Evolutionary conservation across 495 filamentous ascomycete species (phyloP).

Genomic region (Penicillium steckii): DNA sequence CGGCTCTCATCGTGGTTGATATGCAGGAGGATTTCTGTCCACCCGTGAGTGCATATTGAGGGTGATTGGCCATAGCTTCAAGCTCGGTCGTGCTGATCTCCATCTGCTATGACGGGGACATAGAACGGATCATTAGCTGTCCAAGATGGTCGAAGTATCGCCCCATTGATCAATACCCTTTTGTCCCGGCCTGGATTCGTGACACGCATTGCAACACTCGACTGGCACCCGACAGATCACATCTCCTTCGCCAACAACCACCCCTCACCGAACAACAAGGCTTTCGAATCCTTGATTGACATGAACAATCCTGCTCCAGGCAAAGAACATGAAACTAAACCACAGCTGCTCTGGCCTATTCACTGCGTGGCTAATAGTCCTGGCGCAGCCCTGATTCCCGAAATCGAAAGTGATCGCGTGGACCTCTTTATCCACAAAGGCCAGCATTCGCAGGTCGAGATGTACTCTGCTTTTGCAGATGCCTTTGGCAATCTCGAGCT

Average conservation of each 20-base stretch:
- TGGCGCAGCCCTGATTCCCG: constrained; percentile 73
- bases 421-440: constrained; percentile 77
- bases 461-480: constrained; percentile 87
- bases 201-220: constrained; percentile 77
- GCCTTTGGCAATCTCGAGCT: constrained; percentile 60
- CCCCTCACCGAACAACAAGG: constrained; percentile 56
- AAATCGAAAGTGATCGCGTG: constrained; percentile 60
- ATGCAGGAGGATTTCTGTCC: constrained; percentile 97
- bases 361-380: constrained; percentile 79
- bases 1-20: constrained; percentile 74
- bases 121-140: constrained; percentile 85
- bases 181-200: constrained; percentile 66
- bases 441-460: constrained; percentile 68
- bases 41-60: constrained; percentile 52
- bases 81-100: constrained; percentile 13
- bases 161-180: constrained; percentile 70
- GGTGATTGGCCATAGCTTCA: constrained; percentile 4
- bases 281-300: constrained; percentile 61
- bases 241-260: constrained; percentile 90
- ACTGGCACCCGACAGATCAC: constrained; percentile 83
- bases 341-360: constrained; percentile 78
- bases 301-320: constrained; percentile 63
- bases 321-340: constrained; percentile 60
- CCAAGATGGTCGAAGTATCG: constrained; percentile 63
- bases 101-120: background rate